Percentiles rank a stretch among this genome's conserved stretches.
phyloP scores from a whole-genome alignment of 306 rosid genomes.

The Morella rubra region DNA sequence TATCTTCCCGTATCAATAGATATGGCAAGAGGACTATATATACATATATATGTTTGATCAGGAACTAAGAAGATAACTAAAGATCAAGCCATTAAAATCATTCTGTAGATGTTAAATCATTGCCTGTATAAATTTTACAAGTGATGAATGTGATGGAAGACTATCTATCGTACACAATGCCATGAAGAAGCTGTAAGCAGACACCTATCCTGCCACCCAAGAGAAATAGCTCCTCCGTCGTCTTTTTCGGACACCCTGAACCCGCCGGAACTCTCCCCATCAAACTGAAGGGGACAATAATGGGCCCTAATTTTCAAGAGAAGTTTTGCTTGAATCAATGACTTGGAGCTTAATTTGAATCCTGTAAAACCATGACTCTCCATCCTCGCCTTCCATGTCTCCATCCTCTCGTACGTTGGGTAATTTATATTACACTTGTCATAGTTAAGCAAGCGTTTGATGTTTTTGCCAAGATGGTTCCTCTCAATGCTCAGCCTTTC shows the following conservation, averaged over 20 bases:
- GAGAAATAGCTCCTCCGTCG: constrained; percentile 63
- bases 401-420: constrained; percentile 51
- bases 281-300: constrained; percentile 54
- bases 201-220: constrained; percentile 82
- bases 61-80: neutral
- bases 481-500: constrained; percentile 75
- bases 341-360: constrained; percentile 52
- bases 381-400: constrained; percentile 71
- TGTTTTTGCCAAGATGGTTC: constrained; percentile 69
- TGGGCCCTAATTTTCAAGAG: constrained; percentile 70
- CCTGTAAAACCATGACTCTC: constrained; percentile 60
- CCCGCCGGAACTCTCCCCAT: constrained; percentile 58
- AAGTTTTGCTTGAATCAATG: constrained; percentile 69
- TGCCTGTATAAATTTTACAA: constrained; percentile 37
- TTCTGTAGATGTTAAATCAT: constrained; percentile 19
- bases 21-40: no score
- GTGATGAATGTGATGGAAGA: constrained; percentile 36
- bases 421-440: constrained; percentile 34
- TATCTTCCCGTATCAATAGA: no score
- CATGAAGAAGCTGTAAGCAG: constrained; percentile 71
- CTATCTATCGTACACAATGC: constrained; percentile 39
- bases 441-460: constrained; percentile 55
- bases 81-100: neutral
- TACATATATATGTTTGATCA: no score
- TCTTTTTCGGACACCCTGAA: constrained; percentile 76